A percentile compares a stretch with the other conserved stretches of the same genome.
These are phyloP conservation scores for Kurtzmaniella quercitrusa DNA, from an alignment of 1,139 yeast species.

Conservation along the genomic window DNA sequence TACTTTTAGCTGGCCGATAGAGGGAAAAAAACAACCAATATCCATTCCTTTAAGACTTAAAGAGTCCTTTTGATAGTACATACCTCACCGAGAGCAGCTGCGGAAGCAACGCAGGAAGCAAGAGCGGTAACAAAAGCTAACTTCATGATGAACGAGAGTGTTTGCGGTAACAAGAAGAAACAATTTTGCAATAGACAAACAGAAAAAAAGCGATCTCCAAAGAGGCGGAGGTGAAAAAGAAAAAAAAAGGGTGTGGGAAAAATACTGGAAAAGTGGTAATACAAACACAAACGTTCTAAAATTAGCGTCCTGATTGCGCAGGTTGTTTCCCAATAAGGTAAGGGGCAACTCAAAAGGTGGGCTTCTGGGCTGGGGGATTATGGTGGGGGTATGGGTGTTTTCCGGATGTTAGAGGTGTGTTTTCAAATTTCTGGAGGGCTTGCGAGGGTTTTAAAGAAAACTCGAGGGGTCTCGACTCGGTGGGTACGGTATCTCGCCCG, in stretches of 20 bases:
- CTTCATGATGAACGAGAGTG: slow-evolving; percentile 26
- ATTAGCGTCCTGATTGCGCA: background rate
- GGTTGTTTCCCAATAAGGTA: background rate
- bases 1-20: too few relatives aligned
- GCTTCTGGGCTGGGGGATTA: background rate
- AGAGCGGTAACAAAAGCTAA: slow-evolving; percentile 34
- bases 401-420: too few relatives aligned
- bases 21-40: background rate
- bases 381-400: background rate
- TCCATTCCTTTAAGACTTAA: background rate
- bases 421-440: too few relatives aligned
- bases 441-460: too few relatives aligned
- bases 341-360: background rate
- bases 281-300: slow-evolving; percentile 1
- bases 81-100: slow-evolving; percentile 44
- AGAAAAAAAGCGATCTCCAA: background rate
- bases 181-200: background rate
- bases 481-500: too few relatives aligned
- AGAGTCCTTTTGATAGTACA: slow-evolving; percentile 15
- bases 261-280: background rate
- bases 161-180: background rate
- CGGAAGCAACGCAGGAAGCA: slow-evolving; percentile 35
- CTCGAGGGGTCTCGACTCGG: too few relatives aligned
- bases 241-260: slow-evolving; percentile 2
- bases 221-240: slow-evolving; percentile 2